These are phyloP conservation scores for Histomonas meleagridis DNA, from an alignment of 208 protist genomes.

Conservation along the genomic window DNA sequence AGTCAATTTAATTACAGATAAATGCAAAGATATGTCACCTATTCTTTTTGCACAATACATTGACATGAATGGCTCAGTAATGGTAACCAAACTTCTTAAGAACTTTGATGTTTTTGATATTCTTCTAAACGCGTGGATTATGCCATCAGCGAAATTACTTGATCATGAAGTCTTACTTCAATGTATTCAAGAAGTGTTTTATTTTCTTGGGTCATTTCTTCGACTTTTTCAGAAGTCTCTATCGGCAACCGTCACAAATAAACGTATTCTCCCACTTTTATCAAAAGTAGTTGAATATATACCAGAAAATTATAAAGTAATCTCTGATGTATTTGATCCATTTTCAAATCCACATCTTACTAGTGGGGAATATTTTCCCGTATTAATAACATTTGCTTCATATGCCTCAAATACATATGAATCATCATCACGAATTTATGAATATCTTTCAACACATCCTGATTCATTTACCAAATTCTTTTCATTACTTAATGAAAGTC, in stretches of 20 bases:
- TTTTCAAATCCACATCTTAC: not conserved
- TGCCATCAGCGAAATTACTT: not conserved
- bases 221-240: not conserved
- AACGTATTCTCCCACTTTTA: not conserved
- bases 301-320: not conserved
- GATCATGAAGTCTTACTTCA: not conserved
- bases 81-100: not conserved
- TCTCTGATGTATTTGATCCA: not conserved
- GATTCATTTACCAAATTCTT: no score
- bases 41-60: not conserved
- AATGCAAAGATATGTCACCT: not conserved
- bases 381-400: not conserved
- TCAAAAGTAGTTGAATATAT: not conserved
- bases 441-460: no score
- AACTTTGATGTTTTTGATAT: constrained; percentile 29
- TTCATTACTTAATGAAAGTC: no score
- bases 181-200: not conserved
- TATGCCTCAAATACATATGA: no score
- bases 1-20: not conserved
- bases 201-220: not conserved
- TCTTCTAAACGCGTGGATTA: not conserved
- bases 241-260: not conserved
- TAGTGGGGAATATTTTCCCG: not conserved
- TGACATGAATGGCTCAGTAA: not conserved
- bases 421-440: no score